phyloP scores from a whole-genome alignment of 2,329 filamentous ascomycete genomes.

The Penicillium concentricum region DNA sequence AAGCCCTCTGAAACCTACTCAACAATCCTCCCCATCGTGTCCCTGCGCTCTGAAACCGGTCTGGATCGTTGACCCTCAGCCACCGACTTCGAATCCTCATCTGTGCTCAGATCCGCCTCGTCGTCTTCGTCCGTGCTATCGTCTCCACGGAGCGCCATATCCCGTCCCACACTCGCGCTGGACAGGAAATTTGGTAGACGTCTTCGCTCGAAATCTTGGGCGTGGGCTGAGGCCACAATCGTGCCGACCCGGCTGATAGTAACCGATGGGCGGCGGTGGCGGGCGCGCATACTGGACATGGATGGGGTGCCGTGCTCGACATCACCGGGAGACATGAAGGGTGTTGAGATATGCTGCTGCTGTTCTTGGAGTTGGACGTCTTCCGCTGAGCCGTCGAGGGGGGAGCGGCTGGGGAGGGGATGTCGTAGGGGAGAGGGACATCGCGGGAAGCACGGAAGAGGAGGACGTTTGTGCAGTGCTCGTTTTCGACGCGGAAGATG shows the following conservation, averaged over 20 bases:
- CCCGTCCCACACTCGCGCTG: slow-evolving; percentile 34
- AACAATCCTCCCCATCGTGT: slow-evolving; percentile 6
- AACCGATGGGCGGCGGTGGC: slow-evolving; percentile 27
- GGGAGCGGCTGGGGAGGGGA: slow-evolving; percentile 28
- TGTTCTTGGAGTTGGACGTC: slow-evolving; percentile 31
- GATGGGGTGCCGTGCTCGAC: slow-evolving; percentile 31
- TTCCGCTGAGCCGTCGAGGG: slow-evolving; percentile 16
- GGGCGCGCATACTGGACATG: slow-evolving; percentile 26
- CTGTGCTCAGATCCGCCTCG: slow-evolving; percentile 31
- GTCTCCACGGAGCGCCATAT: slow-evolving; percentile 35
- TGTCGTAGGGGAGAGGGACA: slow-evolving; percentile 76
- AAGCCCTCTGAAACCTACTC: not conserved
- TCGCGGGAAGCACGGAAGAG: slow-evolving; percentile 88
- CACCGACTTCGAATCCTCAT: slow-evolving; percentile 26
- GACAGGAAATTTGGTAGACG: slow-evolving; percentile 51
- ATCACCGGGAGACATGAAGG: slow-evolving; percentile 23
- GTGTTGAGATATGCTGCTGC: slow-evolving; percentile 11
- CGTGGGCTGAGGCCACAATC: slow-evolving; percentile 80
- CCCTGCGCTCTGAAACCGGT: not conserved
- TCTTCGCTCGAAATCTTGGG: slow-evolving; percentile 87
- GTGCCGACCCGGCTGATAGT: slow-evolving; percentile 58
- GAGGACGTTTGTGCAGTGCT: slow-evolving; percentile 89
- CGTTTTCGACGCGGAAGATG: slow-evolving; percentile 92
- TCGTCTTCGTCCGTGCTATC: slow-evolving; percentile 40
- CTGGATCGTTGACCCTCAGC: not conserved